These are phyloP conservation scores for Colletotrichum lupini DNA, from an alignment of 2,329 filamentous ascomycete species.

Conservation along the genomic window DNA sequence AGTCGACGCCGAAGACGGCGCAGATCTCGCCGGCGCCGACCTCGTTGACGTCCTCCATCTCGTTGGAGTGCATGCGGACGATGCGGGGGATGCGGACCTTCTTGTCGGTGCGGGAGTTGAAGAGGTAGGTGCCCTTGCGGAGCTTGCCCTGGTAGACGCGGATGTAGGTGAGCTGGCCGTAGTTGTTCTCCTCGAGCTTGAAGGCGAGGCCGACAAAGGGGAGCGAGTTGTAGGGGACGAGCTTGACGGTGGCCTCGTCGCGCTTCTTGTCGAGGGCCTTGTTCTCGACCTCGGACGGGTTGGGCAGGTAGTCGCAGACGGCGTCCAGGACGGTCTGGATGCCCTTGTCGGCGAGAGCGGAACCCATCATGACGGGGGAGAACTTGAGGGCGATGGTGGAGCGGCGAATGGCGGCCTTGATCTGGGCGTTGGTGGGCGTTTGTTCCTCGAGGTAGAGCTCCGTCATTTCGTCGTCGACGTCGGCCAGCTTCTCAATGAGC, in stretches of 20 bases:
- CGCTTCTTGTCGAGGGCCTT: constrained; percentile 86
- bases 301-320: constrained; percentile 95
- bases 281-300: constrained; percentile 90
- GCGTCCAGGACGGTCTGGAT: constrained; percentile 97
- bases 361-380: constrained; percentile 95
- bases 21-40: constrained; percentile 98
- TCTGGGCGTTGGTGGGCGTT: constrained; percentile 81
- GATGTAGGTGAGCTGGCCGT: constrained; percentile 97
- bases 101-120: constrained; percentile 93
- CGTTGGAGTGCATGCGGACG: constrained; percentile 99
- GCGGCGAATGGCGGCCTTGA: constrained; percentile 91
- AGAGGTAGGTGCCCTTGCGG: constrained; percentile 88
- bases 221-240: constrained; percentile 92
- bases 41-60: constrained; percentile 96
- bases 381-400: constrained; percentile 92
- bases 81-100: constrained; percentile 97
- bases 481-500: constrained; percentile 93
- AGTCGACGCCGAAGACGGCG: constrained; percentile 97
- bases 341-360: constrained; percentile 92
- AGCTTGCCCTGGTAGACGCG: constrained; percentile 96
- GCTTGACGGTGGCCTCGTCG: constrained; percentile 82
- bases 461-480: constrained; percentile 98
- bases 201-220: constrained; percentile 97
- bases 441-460: constrained; percentile 92
- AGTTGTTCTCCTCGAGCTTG: constrained; percentile 99